Percentiles rank a stretch among this genome's conserved stretches.
phyloP scores from a whole-genome alignment of 2,329 filamentous ascomycete species.

The Hypoxylon sp. region DNA sequence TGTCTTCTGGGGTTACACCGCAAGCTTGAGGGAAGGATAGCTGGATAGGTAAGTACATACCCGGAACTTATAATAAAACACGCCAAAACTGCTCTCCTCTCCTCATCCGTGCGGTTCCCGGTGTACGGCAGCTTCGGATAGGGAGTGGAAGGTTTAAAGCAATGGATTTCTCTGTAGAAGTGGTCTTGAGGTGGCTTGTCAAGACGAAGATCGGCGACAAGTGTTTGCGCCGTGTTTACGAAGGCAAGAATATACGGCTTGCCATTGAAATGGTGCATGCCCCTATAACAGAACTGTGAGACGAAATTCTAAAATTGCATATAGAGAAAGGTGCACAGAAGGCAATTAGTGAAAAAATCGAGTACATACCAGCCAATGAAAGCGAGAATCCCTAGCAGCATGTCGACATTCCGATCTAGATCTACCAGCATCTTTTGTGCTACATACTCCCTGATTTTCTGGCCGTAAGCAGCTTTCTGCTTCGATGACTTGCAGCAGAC shows the following conservation, averaged over 20 bases:
- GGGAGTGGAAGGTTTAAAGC: slow-evolving; percentile 37
- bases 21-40: no score
- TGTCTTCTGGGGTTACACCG: no score
- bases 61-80: slow-evolving; percentile 43
- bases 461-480: slow-evolving; percentile 52
- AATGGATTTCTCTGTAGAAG: slow-evolving; percentile 32
- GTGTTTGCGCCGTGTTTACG: slow-evolving; percentile 52
- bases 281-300: slow-evolving; percentile 28
- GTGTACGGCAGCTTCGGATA: slow-evolving; percentile 25
- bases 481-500: slow-evolving; percentile 54
- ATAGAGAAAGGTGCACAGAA: no score
- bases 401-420: slow-evolving; percentile 59
- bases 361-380: slow-evolving; percentile 52
- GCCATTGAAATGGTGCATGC: slow-evolving; percentile 45
- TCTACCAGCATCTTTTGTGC: slow-evolving; percentile 57
- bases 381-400: slow-evolving; percentile 60
- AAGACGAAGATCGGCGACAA: slow-evolving; percentile 58
- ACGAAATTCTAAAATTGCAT: slow-evolving; percentile 37
- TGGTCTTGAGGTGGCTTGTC: slow-evolving; percentile 45
- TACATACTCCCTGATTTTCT: slow-evolving; percentile 54
- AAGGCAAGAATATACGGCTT: slow-evolving; percentile 57
- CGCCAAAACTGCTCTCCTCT: slow-evolving; percentile 44
- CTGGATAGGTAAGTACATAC: no score
- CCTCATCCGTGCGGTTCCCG: slow-evolving; percentile 44
- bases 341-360: not conserved